phyloP scores from a whole-genome alignment of 2,329 filamentous ascomycete genomes.

The Colletotrichum sp. region DNA sequence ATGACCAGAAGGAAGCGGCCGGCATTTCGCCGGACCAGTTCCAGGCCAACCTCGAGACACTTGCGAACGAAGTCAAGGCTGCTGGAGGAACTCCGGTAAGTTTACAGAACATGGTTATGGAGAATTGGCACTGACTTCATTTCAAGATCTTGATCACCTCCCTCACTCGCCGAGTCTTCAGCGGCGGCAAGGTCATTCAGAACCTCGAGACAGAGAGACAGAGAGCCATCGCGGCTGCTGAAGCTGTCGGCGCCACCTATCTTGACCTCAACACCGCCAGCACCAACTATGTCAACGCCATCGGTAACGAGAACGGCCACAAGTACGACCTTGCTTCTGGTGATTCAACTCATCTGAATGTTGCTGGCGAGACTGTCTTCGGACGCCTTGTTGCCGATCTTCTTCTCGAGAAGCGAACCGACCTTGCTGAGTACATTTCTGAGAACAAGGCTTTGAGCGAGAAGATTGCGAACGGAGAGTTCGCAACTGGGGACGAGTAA shows the following conservation, averaged over 20 bases:
- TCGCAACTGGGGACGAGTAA: constrained; percentile 27
- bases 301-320: constrained; percentile 50
- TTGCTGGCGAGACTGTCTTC: constrained; percentile 58
- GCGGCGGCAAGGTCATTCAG: constrained; percentile 48
- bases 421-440: constrained; percentile 28
- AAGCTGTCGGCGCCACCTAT: constrained; percentile 36
- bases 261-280: constrained; percentile 59
- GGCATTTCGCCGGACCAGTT: constrained; percentile 53
- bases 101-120: no score
- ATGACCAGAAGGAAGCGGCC: constrained; percentile 59
- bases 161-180: constrained; percentile 54
- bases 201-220: constrained; percentile 51
- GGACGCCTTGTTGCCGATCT: constrained; percentile 61
- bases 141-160: constrained; percentile 50
- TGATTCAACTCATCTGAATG: constrained; percentile 64
- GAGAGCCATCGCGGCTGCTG: constrained; percentile 53
- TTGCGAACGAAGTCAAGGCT: constrained; percentile 46
- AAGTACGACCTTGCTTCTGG: constrained; percentile 48
- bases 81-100: constrained; percentile 49
- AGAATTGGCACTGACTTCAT: constrained; percentile 31
- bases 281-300: constrained; percentile 54
- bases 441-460: constrained; percentile 35
- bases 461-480: constrained; percentile 34
- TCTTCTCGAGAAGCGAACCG: constrained; percentile 33
- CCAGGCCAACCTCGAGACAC: constrained; percentile 53